Conservation (phyloP, 1,284 basidiomycete genomes). For the Waitea zeae region DNA sequence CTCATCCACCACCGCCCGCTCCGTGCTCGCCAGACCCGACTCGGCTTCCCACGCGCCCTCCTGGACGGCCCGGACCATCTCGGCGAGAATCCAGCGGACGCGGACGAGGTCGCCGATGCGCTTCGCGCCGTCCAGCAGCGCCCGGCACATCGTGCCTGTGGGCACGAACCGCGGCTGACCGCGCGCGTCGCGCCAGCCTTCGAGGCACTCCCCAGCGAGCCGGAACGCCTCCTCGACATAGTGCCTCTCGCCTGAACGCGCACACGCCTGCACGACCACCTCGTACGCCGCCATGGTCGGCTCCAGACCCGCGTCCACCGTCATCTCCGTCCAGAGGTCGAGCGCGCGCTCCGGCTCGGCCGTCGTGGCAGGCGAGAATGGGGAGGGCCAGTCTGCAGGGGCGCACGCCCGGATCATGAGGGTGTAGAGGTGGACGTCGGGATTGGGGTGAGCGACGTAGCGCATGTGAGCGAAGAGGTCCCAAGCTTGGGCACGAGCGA, state of each 20-base stretch:
- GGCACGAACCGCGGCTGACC: slow-evolving; percentile 44
- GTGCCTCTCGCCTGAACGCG: slow-evolving; percentile 36
- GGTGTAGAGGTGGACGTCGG: slow-evolving; percentile 61
- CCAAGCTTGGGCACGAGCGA: slow-evolving; percentile 67
- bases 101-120: slow-evolving; percentile 69
- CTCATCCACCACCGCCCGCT: slow-evolving; percentile 43
- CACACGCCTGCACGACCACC: slow-evolving; percentile 67
- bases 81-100: slow-evolving; percentile 82
- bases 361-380: slow-evolving; percentile 25
- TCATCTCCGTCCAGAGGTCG: slow-evolving; percentile 91
- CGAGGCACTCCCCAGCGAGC: slow-evolving; percentile 69
- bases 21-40: slow-evolving; percentile 7
- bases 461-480: slow-evolving; percentile 94
- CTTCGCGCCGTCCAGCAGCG: slow-evolving; percentile 81
- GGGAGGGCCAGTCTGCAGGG: slow-evolving; percentile 8
- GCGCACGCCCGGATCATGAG: slow-evolving; percentile 85
- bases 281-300: slow-evolving; percentile 67
- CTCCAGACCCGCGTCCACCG: slow-evolving; percentile 40
- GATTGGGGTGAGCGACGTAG: slow-evolving; percentile 76
- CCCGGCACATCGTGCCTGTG: slow-evolving; percentile 63
- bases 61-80: slow-evolving; percentile 51
- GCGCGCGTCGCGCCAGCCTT: slow-evolving; percentile 45
- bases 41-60: slow-evolving; percentile 9
- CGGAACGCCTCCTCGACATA: slow-evolving; percentile 68
- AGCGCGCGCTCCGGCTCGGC: slow-evolving; percentile 76